phyloP scores from a whole-genome alignment of 306 rosid genomes.

The Castanea sativa region DNA sequence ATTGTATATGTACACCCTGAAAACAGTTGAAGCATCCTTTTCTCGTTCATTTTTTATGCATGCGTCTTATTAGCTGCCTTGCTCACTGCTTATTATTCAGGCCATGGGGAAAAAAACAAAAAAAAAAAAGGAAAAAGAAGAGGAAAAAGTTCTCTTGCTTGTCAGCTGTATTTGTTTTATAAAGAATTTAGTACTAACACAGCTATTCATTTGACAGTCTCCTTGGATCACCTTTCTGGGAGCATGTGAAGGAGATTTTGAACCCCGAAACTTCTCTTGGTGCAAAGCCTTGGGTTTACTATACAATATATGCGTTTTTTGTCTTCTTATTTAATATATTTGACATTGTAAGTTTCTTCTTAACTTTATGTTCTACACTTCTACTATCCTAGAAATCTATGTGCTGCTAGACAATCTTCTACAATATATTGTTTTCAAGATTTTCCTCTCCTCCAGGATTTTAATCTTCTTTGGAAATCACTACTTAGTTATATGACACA shows the following conservation, averaged over 20 bases:
- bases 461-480: neutral
- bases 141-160: neutral
- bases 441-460: neutral
- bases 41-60: constrained; percentile 10
- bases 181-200: constrained; percentile 12
- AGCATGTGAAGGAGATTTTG: constrained; percentile 74
- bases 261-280: constrained; percentile 88
- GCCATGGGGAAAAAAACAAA: neutral
- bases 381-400: neutral
- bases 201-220: constrained; percentile 55
- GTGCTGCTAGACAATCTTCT: constrained; percentile 11
- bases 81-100: neutral
- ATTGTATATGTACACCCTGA: neutral
- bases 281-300: constrained; percentile 96
- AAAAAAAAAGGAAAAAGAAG: no score
- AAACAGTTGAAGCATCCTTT: neutral
- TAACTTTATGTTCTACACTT: constrained; percentile 1
- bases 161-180: constrained; percentile 9
- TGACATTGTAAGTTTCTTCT: constrained; percentile 80
- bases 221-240: constrained; percentile 85
- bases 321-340: constrained; percentile 94
- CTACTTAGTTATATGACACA: neutral
- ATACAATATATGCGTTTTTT: constrained; percentile 80
- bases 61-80: constrained; percentile 18
- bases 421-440: constrained; percentile 5